These are phyloP conservation scores for Trypanosoma boissoni DNA, from an alignment of 208 protist species.

Conservation along the genomic window DNA sequence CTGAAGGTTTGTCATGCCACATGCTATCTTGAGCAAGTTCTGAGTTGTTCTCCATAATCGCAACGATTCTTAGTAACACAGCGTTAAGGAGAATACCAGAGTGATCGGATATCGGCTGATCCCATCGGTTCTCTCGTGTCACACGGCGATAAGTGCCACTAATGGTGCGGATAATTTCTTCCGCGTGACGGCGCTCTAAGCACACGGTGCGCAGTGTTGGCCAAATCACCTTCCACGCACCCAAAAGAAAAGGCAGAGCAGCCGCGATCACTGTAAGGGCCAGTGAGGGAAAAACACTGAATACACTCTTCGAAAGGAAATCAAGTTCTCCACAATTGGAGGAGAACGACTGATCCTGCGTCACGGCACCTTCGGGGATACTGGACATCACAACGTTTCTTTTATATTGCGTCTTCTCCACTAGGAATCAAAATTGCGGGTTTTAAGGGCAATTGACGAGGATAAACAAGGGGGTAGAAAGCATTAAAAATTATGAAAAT, in stretches of 20 bases:
- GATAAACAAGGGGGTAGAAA: no score
- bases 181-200: not conserved
- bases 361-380: no score
- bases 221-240: slow-evolving; percentile 4
- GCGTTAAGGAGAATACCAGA: slow-evolving; percentile 26
- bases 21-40: not conserved
- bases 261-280: not conserved
- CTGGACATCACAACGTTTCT: no score
- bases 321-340: no score
- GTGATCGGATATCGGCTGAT: slow-evolving; percentile 2
- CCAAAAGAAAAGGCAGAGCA: not conserved
- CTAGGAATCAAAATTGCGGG: no score
- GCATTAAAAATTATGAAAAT: no score
- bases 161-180: slow-evolving; percentile 15
- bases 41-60: not conserved
- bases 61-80: slow-evolving; percentile 10
- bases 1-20: slow-evolving; percentile 43
- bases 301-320: no score
- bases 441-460: no score
- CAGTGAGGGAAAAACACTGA: not conserved
- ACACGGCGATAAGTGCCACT: slow-evolving; percentile 14
- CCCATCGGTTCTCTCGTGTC: not conserved
- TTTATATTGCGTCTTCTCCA: no score
- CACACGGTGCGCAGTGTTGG: not conserved
- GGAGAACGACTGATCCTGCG: no score